Percentiles rank a stretch among this genome's conserved stretches.
These are phyloP conservation scores for Naganishia albida DNA, from an alignment of 1,284 basidiomycete species.

Conservation along the genomic window DNA sequence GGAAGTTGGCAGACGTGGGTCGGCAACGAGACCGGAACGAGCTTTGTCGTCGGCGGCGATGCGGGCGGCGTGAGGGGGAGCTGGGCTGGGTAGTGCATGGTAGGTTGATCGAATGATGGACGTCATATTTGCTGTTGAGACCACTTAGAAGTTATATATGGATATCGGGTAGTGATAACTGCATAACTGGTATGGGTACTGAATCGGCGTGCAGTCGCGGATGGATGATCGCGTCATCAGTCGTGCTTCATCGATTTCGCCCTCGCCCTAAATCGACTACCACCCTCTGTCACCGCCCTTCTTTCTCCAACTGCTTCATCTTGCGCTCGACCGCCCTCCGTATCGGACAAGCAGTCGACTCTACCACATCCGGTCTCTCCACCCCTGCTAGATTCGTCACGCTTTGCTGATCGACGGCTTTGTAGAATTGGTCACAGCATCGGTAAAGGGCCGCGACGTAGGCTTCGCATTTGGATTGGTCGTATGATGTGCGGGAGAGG, in stretches of 20 bases:
- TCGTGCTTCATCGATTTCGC: too few species aligned
- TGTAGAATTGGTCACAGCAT: slow-evolving; percentile 34
- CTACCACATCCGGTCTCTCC: slow-evolving; percentile 17
- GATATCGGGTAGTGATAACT: too few species aligned
- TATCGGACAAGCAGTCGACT: slow-evolving; percentile 33
- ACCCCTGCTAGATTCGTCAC: slow-evolving; percentile 29
- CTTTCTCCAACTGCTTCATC: slow-evolving; percentile 28
- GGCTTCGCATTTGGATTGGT: slow-evolving; percentile 31
- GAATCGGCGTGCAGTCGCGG: too few species aligned
- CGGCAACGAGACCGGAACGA: background rate
- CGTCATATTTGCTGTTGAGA: too few species aligned
- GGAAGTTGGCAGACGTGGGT: slow-evolving; percentile 3
- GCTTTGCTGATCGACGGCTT: slow-evolving; percentile 19
- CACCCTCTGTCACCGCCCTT: too few species aligned
- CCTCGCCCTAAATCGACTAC: too few species aligned
- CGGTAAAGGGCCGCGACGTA: slow-evolving; percentile 33
- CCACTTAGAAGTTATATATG: too few species aligned
- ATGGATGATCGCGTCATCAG: too few species aligned
- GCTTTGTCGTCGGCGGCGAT: slow-evolving; percentile 14
- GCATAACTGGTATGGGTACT: too few species aligned
- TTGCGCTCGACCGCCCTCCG: slow-evolving; percentile 30
- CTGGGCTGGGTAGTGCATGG: slow-evolving; percentile 1
- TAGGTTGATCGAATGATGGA: background rate
- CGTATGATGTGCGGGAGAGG: slow-evolving; percentile 34
- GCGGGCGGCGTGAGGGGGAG: slow-evolving; percentile 11